Percentiles rank a stretch among this genome's conserved stretches.
Conservation (phyloP, 495 filamentous ascomycete species). For the Aspergillus campestris region DNA sequence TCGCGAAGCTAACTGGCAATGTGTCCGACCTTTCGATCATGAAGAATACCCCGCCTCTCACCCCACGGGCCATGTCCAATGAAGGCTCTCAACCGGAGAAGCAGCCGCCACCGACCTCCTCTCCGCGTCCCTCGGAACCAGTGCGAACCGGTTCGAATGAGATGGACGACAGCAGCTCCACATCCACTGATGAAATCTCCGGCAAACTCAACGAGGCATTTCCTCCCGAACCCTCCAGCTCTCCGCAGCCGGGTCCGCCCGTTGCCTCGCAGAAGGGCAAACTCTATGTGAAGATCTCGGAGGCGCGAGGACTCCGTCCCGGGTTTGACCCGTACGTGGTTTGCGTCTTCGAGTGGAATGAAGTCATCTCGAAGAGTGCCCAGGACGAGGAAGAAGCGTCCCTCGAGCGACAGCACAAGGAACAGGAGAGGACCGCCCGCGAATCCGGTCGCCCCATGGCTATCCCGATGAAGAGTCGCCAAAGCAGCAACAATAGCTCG, state of each 20-base stretch:
- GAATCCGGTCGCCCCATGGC: constrained; percentile 79
- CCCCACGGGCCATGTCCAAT: constrained; percentile 75
- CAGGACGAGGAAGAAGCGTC: constrained; percentile 44
- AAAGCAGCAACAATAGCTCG: constrained; percentile 86
- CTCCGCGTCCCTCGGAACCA: constrained; percentile 18
- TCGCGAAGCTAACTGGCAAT: constrained; percentile 83
- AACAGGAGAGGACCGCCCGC: constrained; percentile 53
- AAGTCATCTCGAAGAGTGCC: constrained; percentile 85
- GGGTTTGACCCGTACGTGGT: constrained; percentile 90
- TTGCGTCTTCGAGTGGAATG: constrained; percentile 92
- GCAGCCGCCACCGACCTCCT: constrained; percentile 23
- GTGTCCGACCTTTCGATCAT: constrained; percentile 46
- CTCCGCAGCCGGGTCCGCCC: constrained; percentile 41
- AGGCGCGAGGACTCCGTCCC: constrained; percentile 71
- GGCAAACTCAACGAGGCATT: constrained; percentile 39
- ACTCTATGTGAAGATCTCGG: constrained; percentile 76
- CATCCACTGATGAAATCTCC: constrained; percentile 30
- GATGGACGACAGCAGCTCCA: constrained; percentile 7
- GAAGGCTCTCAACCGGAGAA: constrained; percentile 36
- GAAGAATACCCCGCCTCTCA: constrained; percentile 87
- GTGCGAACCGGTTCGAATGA: constrained; percentile 16
- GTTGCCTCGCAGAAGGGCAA: constrained; percentile 81
- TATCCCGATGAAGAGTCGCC: constrained; percentile 90
- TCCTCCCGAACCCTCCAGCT: constrained; percentile 24
- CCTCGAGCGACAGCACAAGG: constrained; percentile 29